Evolutionary conservation across 2,329 filamentous ascomycete genomes (phyloP).

Genomic region (Pseudocercospora macadamiae): DNA sequence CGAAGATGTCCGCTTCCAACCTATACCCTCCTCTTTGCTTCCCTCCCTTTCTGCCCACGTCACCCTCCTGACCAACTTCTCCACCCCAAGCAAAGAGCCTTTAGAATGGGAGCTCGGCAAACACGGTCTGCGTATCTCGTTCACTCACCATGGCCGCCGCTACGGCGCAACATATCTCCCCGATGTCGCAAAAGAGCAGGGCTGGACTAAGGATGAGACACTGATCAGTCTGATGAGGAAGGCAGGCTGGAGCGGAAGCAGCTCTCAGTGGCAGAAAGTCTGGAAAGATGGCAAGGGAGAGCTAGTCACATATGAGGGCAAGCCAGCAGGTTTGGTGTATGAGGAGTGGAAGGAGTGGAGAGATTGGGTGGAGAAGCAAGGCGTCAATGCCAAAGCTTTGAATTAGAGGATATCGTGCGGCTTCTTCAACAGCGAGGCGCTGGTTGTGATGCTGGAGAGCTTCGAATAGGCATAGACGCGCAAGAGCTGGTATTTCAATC

Average conservation of each 20-base stretch:
- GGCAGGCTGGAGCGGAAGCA: conserved; percentile 79
- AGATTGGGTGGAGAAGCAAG: conserved; percentile 62
- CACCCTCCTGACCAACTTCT: conserved; percentile 68
- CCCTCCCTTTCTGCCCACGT: conserved; percentile 72
- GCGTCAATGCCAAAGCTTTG: conserved; percentile 7
- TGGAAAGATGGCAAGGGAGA: conserved; percentile 77
- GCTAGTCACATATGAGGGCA: conserved; percentile 84
- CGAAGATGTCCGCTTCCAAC: conserved; percentile 64
- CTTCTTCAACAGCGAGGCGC: neutral
- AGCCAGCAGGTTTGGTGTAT: conserved; percentile 72
- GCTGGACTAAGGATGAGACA: conserved; percentile 92
- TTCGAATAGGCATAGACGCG: neutral
- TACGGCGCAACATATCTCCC: conserved; percentile 90
- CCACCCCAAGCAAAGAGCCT: conserved; percentile 61
- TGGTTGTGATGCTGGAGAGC: neutral
- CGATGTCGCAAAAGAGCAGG: conserved; percentile 88
- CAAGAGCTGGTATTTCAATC: too few species aligned
- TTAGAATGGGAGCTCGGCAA: conserved; percentile 85
- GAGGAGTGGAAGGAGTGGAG: conserved; percentile 78
- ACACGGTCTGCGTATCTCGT: conserved; percentile 86
- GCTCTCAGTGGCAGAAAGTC: conserved; percentile 47
- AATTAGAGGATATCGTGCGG: conserved; percentile 4
- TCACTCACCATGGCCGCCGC: conserved; percentile 70
- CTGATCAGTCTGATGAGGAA: conserved; percentile 89
- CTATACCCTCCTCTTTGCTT: conserved; percentile 68